phyloP scores from a whole-genome alignment of 495 filamentous ascomycete genomes.

The Neurospora sp. region DNA sequence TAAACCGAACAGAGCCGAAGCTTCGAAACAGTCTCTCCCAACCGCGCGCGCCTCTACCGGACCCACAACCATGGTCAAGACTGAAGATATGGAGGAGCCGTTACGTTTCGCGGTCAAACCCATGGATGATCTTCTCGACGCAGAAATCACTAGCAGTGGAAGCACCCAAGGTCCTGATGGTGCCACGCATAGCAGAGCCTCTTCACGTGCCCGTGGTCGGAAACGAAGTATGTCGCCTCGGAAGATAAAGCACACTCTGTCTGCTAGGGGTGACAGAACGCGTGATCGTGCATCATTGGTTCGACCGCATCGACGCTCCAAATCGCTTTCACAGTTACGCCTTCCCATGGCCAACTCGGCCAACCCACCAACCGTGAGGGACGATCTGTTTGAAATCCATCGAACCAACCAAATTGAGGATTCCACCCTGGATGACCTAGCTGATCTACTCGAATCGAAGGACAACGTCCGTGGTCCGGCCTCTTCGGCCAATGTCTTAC shows the following conservation, averaged over 20 bases:
- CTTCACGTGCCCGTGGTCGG: constrained; percentile 1
- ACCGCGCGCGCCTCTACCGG: constrained; percentile 44
- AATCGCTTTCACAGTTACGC: constrained; percentile 26
- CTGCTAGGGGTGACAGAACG: constrained; percentile 10
- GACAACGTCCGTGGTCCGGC: neutral
- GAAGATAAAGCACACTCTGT: constrained; percentile 8
- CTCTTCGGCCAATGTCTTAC: neutral
- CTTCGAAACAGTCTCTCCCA: constrained; percentile 37
- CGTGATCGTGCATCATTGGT: constrained; percentile 19
- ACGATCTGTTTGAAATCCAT: constrained; percentile 40
- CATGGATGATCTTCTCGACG: neutral
- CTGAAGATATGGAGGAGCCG: constrained; percentile 15
- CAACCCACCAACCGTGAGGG: constrained; percentile 35
- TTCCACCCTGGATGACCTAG: constrained; percentile 43
- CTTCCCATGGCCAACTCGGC: constrained; percentile 37
- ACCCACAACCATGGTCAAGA: constrained; percentile 35
- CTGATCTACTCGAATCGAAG: constrained; percentile 26
- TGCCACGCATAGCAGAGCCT: neutral
- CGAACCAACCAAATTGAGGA: constrained; percentile 40
- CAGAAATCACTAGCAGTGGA: neutral
- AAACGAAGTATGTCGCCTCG: neutral
- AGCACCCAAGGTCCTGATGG: neutral
- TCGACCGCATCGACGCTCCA: constrained; percentile 17
- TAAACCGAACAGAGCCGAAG: constrained; percentile 31
- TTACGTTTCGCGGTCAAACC: neutral